Percentiles rank a stretch among this genome's conserved stretches.
These are phyloP conservation scores for Lithospermum erythrorhizon DNA, from an alignment of 257 asterid species.

Conservation along the genomic window DNA sequence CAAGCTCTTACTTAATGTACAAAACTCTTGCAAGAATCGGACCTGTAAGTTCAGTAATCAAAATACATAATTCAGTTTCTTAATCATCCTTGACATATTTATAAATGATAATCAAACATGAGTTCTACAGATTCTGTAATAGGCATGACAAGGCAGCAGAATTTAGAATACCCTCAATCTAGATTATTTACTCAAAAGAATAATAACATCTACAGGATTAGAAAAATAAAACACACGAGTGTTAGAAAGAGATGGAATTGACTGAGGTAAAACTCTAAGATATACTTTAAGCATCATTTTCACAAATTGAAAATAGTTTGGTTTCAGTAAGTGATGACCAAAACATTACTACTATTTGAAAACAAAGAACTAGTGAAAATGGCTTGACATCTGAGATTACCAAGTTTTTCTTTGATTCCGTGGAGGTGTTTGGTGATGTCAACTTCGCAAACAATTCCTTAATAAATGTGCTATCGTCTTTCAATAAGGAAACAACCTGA, in stretches of 20 bases:
- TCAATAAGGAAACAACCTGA: slow-evolving; percentile 77
- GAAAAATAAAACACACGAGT: background rate
- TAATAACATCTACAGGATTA: too few species aligned
- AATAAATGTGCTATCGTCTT: slow-evolving; percentile 75
- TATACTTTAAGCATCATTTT: background rate
- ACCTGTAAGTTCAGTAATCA: slow-evolving; percentile 30
- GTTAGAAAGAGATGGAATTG: background rate
- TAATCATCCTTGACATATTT: background rate
- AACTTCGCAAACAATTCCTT: slow-evolving; percentile 79
- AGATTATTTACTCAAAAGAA: too few species aligned
- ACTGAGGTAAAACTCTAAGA: background rate
- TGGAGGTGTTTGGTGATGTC: slow-evolving; percentile 50
- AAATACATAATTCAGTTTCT: background rate
- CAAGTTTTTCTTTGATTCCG: slow-evolving; percentile 68
- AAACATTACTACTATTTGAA: background rate
- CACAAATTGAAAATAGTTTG: background rate
- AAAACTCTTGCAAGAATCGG: slow-evolving; percentile 83
- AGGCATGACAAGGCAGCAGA: background rate
- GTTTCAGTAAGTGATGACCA: too few species aligned
- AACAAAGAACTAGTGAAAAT: background rate
- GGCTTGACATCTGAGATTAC: slow-evolving; percentile 19
- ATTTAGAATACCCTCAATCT: too few species aligned
- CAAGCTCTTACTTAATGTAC: slow-evolving; percentile 87
- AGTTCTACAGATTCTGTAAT: background rate
- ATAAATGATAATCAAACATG: background rate